Base-by-base conservation (phyloP, 352 stramenopile species). In the Thraustotheca clavata region DNA sequence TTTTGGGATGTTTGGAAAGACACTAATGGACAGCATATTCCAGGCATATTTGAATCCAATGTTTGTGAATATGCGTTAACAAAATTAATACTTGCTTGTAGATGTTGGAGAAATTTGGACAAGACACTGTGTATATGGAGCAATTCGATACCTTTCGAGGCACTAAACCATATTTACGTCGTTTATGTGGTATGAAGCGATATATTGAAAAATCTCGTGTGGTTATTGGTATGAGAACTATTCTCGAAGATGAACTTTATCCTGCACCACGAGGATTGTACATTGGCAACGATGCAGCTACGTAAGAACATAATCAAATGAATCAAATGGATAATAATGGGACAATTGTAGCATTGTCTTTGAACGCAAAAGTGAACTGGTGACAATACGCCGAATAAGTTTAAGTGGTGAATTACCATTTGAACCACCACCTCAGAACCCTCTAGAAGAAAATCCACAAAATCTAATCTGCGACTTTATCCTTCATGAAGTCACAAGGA, bases 51-150 rank as follows among this genome's bases (percentile, higher is more conserved):
- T 4, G 39, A 47, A n/a, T 47, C 39, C 39, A 47, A 47, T n/a
- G 39, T 47, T n/a, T n/a, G n/a, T n/a, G 38, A 20, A 16, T 43
- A 20, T 43, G 38, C 38, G 16, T 43, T 43, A 20, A 16, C 16
- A 43, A 18, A 20, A 16, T 43, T 16, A 43, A 20, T 16, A 43
- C 16, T 20, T 16, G 16, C 39, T 2, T 27, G 38, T 9, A 52
- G 43, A 18, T 52, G 24, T 2, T 52, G 1, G 43, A 52, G 7
- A 24, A 31, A 9, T 52, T 52, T 7, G 43, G 43, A 24, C 24
- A 52, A 8, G 43, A 52, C 43, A 52, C 43, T 2, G 43, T 52
- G 43, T 52, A 52, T 31, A 52, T 52, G 43, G 43, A 52, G 43
- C 43, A 52, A 31, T 52, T 52, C n/a, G 43, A 52, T 24, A 52